These are phyloP conservation scores for Neonectria neomacrospora DNA, from an alignment of 2,329 filamentous ascomycete genomes.

Conservation along the genomic window DNA sequence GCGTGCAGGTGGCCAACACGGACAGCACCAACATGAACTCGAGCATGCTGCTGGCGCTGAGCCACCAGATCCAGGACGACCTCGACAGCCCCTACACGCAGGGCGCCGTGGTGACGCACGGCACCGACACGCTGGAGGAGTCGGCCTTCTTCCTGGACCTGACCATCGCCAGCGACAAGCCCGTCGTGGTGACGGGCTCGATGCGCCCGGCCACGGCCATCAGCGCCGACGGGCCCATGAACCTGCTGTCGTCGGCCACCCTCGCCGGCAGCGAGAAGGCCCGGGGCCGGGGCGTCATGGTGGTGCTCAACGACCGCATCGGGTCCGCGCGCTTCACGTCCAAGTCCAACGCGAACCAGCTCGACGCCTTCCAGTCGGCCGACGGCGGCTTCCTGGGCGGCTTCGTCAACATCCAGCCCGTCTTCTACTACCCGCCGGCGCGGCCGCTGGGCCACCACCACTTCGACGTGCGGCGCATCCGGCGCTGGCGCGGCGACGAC, in stretches of 20 bases:
- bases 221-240: constrained; percentile 71
- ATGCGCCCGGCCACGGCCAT: constrained; percentile 73
- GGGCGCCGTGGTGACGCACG: constrained; percentile 71
- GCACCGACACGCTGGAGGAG: constrained; percentile 74
- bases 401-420: constrained; percentile 67
- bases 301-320: constrained; percentile 72
- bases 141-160: constrained; percentile 71
- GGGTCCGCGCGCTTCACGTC: constrained; percentile 66
- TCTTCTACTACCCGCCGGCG: constrained; percentile 68
- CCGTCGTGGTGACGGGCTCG: constrained; percentile 68
- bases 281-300: constrained; percentile 64
- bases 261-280: constrained; percentile 61
- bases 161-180: constrained; percentile 66
- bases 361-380: constrained; percentile 69
- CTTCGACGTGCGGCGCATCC: constrained; percentile 51
- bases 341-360: constrained; percentile 71
- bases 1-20: constrained; percentile 63
- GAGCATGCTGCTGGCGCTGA: constrained; percentile 59
- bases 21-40: constrained; percentile 60
- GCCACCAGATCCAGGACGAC: constrained; percentile 59
- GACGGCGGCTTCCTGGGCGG: constrained; percentile 68
- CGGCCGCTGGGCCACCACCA: constrained; percentile 58
- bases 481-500: constrained; percentile 29
- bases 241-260: constrained; percentile 69
- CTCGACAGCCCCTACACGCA: constrained; percentile 55